These are phyloP conservation scores for Chytriomyces confervae DNA, from an alignment of 192 early-diverging fungal species.

Conservation along the genomic window DNA sequence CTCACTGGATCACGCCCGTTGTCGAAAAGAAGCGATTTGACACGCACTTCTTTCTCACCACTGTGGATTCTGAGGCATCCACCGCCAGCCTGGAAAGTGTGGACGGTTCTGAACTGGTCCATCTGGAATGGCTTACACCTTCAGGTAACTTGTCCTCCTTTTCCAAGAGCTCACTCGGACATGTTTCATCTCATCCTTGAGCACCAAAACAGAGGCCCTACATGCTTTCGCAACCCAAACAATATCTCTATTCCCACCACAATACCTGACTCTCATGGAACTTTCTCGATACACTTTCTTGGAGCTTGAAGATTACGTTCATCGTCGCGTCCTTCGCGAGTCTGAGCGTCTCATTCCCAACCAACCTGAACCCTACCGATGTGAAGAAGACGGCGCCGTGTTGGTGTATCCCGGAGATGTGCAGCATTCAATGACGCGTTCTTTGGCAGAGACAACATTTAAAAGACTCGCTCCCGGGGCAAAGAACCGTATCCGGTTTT, in stretches of 20 bases:
- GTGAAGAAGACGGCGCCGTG: conserved; percentile 15
- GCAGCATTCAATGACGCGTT: conserved; percentile 2
- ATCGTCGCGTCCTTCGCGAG: neutral
- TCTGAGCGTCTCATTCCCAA: neutral
- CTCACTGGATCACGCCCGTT: conserved; percentile 71
- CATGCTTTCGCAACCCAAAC: conserved; percentile 10
- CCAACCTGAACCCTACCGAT: conserved; percentile 17
- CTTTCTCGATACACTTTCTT: conserved; percentile 56
- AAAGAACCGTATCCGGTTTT: conserved; percentile 17
- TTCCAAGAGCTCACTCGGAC: conserved; percentile 40
- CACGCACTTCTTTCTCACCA: conserved; percentile 71
- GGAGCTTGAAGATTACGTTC: conserved; percentile 51
- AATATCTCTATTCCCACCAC: conserved; percentile 69
- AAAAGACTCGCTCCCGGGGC: neutral
- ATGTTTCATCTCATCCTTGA: too few relatives aligned
- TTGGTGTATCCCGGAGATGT: conserved; percentile 19
- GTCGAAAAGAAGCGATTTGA: conserved; percentile 64
- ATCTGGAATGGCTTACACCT: conserved; percentile 73
- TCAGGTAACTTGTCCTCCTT: conserved; percentile 53
- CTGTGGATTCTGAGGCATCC: conserved; percentile 51
- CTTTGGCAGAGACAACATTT: neutral
- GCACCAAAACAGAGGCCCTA: neutral
- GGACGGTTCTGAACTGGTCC: conserved; percentile 67
- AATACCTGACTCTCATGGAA: conserved; percentile 64
- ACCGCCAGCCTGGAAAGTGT: conserved; percentile 28